These are phyloP conservation scores for Penicillium crustosum DNA, from an alignment of 2,329 filamentous ascomycete genomes.

Conservation along the genomic window DNA sequence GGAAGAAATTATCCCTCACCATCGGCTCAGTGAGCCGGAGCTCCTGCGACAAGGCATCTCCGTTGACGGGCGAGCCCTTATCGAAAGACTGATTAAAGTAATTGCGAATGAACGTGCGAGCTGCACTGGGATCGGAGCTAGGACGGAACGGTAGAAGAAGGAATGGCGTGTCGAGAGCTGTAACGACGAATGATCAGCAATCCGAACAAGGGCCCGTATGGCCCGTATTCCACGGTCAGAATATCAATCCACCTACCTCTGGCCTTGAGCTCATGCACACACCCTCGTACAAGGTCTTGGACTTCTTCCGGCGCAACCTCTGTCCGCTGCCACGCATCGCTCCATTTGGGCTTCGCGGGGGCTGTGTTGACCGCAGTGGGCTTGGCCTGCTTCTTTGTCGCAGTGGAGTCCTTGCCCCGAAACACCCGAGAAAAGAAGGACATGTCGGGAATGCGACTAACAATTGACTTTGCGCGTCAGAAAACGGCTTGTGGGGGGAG, in stretches of 20 bases:
- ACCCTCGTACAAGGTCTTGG: constrained; percentile 78
- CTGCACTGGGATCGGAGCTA: constrained; percentile 85
- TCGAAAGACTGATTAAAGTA: constrained; percentile 75
- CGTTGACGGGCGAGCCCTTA: constrained; percentile 57
- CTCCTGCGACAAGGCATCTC: constrained; percentile 76
- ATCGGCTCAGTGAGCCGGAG: constrained; percentile 90
- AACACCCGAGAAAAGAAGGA: constrained; percentile 63
- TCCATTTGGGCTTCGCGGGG: constrained; percentile 74
- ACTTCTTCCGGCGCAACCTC: constrained; percentile 87
- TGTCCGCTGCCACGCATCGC: constrained; percentile 81
- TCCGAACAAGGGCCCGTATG: constrained; percentile 24
- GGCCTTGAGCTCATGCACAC: constrained; percentile 88
- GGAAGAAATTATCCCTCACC: constrained; percentile 55
- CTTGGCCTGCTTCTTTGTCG: constrained; percentile 60
- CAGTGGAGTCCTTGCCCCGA: constrained; percentile 70
- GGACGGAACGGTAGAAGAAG: constrained; percentile 92
- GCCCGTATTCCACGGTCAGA: constrained; percentile 20
- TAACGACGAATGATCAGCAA: constrained; percentile 34
- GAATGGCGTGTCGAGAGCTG: constrained; percentile 87
- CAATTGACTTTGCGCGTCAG: constrained; percentile 13
- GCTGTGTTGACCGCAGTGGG: constrained; percentile 53
- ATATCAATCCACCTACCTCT: constrained; percentile 66
- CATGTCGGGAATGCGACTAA: constrained; percentile 37
- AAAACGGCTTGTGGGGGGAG: constrained; percentile 4
- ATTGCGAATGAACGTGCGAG: constrained; percentile 87